These are phyloP conservation scores for Vairimorpha ceranae DNA, from an alignment of 371 early-diverging fungal species.

Conservation along the genomic window DNA sequence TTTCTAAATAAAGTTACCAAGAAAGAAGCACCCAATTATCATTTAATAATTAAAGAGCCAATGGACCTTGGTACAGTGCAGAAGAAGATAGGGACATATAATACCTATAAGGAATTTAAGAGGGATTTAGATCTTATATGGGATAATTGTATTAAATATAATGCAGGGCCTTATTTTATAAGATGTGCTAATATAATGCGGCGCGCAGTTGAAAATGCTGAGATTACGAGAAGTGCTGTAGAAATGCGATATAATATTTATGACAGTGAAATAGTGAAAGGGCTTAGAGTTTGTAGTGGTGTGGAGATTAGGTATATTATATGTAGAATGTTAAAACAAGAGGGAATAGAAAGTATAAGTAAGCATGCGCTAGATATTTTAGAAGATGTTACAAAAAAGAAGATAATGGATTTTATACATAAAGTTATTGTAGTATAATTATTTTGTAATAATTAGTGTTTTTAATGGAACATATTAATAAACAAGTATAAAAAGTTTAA, in stretches of 20 bases:
- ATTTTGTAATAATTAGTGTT: too few relatives aligned
- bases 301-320: background rate
- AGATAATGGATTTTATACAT: background rate
- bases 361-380: background rate
- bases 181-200: conserved; percentile 41
- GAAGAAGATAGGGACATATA: conserved; percentile 50
- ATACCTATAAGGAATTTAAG: conserved; percentile 51
- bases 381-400: background rate
- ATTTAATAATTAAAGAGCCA: conserved; percentile 73
- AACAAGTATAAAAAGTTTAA: too few relatives aligned
- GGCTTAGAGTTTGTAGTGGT: background rate
- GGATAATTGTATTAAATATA: conserved; percentile 54
- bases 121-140: conserved; percentile 55
- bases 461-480: too few relatives aligned
- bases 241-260: background rate
- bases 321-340: conserved; percentile 1
- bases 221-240: conserved; percentile 8
- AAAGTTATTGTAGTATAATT: too few relatives aligned
- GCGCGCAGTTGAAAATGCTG: conserved; percentile 1
- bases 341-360: background rate
- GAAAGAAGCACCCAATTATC: conserved; percentile 70
- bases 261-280: background rate
- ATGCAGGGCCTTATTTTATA: conserved; percentile 40
- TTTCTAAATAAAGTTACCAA: conserved; percentile 47
- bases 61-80: conserved; percentile 65